Conservation (phyloP, 2,329 filamentous ascomycete species). For the Alternaria alternata region DNA sequence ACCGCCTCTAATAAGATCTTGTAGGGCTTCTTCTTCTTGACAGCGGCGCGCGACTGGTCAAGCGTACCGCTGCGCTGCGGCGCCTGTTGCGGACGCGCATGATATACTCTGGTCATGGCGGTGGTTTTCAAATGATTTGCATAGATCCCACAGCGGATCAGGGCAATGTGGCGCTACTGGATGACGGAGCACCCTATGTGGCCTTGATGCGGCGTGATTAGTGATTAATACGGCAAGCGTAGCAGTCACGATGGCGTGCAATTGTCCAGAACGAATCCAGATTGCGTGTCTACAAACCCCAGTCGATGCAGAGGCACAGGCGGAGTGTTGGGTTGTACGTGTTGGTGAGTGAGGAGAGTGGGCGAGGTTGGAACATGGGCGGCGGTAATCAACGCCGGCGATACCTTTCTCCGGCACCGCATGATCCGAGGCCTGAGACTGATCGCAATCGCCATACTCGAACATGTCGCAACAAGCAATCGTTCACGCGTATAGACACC, state of each 20-base stretch:
- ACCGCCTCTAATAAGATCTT: slow-evolving; percentile 67
- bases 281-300: slow-evolving; percentile 30
- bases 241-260: slow-evolving; percentile 11
- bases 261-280: slow-evolving; percentile 6
- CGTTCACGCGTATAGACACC: slow-evolving; percentile 71
- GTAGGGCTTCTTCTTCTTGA: slow-evolving; percentile 57
- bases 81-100: slow-evolving; percentile 31
- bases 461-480: slow-evolving; percentile 56
- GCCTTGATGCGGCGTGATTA: slow-evolving; percentile 19
- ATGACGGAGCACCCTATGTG: slow-evolving; percentile 4
- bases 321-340: slow-evolving; percentile 23
- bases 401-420: slow-evolving; percentile 24
- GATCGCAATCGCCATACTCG: slow-evolving; percentile 5
- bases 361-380: slow-evolving; percentile 11
- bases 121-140: slow-evolving; percentile 15
- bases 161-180: slow-evolving; percentile 8
- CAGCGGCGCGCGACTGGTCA: slow-evolving; percentile 33
- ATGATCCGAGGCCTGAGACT: slow-evolving; percentile 14
- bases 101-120: slow-evolving; percentile 41
- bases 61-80: slow-evolving; percentile 24
- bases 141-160: slow-evolving; percentile 20
- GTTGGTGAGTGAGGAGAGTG: slow-evolving; percentile 17
- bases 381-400: slow-evolving; percentile 15
- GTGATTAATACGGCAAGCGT: slow-evolving; percentile 23
- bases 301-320: slow-evolving; percentile 29